Evolutionary conservation across 192 early-diverging fungal genomes (phyloP), one percentile per base, ranked within the genome.

Genomic region (Linnemannia zychae): DNA sequence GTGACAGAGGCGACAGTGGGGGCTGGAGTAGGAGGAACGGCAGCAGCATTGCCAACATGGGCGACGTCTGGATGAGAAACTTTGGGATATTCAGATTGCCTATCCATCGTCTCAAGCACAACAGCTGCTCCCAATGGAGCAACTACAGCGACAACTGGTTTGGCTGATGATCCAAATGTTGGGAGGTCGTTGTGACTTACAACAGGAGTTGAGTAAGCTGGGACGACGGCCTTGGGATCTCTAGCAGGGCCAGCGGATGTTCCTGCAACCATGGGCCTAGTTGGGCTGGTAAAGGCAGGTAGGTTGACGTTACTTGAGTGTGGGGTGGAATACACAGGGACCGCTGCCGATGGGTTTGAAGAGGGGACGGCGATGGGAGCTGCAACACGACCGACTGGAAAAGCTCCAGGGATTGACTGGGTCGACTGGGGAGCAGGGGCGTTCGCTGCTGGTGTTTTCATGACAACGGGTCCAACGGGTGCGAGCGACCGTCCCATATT

Each of bases 401-500:
- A 63, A 15, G 57, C 57, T 31, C 57, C 57, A 63, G 57, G 57
- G 31, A 63, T n/a, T 13, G 24, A 28, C 65, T n/a, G 24, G 36
- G 65, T 12, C 4, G 47, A 22, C 16, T 24, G 20, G 12, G 50
- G 17, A 18, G 57, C 17, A 68, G 67, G 49, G 4, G 74, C 9
- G 9, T 44, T 44, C 9, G 40, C 40, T 44, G 40, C 40, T 9
- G 40, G 57, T 13, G 28, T 13, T 12, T 63, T 63, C 28, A 63
- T 28, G 2, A 63, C 28, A 3, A 63, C 57, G 15, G 57, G 57
- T 31, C 57, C 28, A 6, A 28, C 63, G 20, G 81, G 81, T 11
- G 72, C n/a, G 60, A 77, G 75, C 3, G 81, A 72, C 4, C 81
- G 75, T 9, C 75, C 3, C 71, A 83, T 9, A 20, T 68, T 73